Evolutionary conservation across 148 eudicot species (phyloP), one percentile per base, ranked within the genome.

Genomic region (Cornus suecica): DNA sequence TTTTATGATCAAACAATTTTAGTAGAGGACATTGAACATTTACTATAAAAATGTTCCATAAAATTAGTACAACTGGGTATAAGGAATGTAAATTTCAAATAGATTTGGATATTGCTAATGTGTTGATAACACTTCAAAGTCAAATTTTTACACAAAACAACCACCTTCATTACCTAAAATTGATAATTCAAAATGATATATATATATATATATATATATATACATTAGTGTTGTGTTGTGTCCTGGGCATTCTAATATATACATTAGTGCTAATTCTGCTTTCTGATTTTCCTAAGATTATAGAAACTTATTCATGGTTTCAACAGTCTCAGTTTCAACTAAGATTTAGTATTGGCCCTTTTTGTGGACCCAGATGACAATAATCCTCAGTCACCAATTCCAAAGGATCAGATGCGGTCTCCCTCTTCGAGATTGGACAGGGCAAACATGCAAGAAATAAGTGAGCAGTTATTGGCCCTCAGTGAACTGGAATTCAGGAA

Each of bases 401-500:
- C 54, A 48, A 48, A 48, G 54, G 18, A 48, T 16, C 18, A 11
- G 54, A 13, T 11, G 10, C 14, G 31, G 10, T 67, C 70, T 1
- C 79, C 70, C 22, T 71, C 56, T 31, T 79, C 80, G 16, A 45
- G 9, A 77, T 63, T 31, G 65, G 77, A 34, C 37, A 75, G 9
- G 41, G 65, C 67, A 23, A 62, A 56, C 48, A 22, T 1, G 31
- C 62, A 5, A 34, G 27, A 26, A 76, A 26, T 75, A 10, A 72
- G 79, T 77, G 27, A 75, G 37, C 80, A 77, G 34, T 42, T 73
- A 58, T 69, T 74, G 32, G 87, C 69, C 22, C 79, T 92, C 34
- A 78, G 74, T 16, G 83, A 85, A 67, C 87, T 92, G 37, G 90
- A 89, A 51, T 92, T 83, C 63, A 75, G 87, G 69, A 92, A 86